phyloP scores from a whole-genome alignment of 2,329 filamentous ascomycete species.

The Drechslerella dactyloides region DNA sequence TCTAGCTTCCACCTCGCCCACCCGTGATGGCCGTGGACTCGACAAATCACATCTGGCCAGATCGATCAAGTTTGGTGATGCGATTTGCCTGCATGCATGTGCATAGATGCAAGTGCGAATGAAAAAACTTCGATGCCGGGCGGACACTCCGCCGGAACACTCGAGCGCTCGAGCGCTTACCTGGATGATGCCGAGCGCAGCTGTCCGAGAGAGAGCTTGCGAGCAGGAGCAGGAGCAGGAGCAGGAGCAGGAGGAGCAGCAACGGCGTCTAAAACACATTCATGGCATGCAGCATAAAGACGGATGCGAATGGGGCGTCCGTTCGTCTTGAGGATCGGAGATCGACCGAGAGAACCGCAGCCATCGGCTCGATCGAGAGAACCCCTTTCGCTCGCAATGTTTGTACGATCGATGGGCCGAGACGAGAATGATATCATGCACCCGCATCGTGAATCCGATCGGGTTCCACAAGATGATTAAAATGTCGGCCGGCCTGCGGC shows the following conservation, averaged over 20 bases:
- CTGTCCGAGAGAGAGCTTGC: not conserved
- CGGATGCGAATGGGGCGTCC: not conserved
- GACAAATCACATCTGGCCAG: constrained; percentile 8
- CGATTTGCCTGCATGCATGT: not conserved
- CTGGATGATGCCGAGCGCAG: not conserved
- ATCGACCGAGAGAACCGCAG: too few species aligned
- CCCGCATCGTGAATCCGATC: too few species aligned
- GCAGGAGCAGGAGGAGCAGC: not conserved
- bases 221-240: not conserved
- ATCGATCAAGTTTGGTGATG: not conserved
- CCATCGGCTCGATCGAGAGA: too few species aligned
- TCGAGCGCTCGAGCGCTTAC: constrained; percentile 7
- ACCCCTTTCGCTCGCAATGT: too few species aligned
- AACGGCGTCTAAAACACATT: not conserved
- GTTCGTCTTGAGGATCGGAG: not conserved
- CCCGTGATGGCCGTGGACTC: not conserved
- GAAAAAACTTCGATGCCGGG: not conserved
- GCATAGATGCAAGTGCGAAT: not conserved
- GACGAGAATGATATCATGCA: constrained; percentile 1
- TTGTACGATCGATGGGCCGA: not conserved
- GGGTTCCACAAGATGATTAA: too few species aligned
- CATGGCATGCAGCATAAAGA: not conserved
- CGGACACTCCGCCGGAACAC: constrained; percentile 1
- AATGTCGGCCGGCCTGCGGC: too few species aligned
- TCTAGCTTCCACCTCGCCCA: too few species aligned